These are phyloP conservation scores for Plectranthus barbatus DNA, from an alignment of 257 asterid genomes.

Conservation along the genomic window DNA sequence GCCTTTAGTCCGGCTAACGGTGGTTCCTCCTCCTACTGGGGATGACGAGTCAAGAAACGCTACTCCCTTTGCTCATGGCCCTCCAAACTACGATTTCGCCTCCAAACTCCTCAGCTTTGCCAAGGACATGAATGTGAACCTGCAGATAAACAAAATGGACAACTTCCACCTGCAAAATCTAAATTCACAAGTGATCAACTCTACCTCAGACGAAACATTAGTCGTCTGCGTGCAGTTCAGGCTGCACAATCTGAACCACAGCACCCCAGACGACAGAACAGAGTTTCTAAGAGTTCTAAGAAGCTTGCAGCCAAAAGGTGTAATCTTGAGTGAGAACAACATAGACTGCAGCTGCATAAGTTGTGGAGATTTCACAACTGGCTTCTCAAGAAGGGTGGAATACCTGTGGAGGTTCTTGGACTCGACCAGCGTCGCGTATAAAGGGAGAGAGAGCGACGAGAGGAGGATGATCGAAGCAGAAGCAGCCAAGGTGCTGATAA, in stretches of 20 bases:
- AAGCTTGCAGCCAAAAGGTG: slow-evolving; percentile 53
- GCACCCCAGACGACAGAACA: slow-evolving; percentile 50
- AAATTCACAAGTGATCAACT: slow-evolving; percentile 37
- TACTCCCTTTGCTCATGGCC: slow-evolving; percentile 45
- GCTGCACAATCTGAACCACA: slow-evolving; percentile 58
- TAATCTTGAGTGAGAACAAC: slow-evolving; percentile 62
- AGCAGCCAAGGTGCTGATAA: slow-evolving; percentile 60
- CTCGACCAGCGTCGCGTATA: slow-evolving; percentile 61
- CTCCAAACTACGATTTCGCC: slow-evolving; percentile 49
- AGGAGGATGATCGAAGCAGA: slow-evolving; percentile 87
- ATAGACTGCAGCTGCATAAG: slow-evolving; percentile 67
- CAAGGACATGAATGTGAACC: slow-evolving; percentile 57
- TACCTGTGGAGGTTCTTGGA: slow-evolving; percentile 68
- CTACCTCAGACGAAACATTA: slow-evolving; percentile 49
- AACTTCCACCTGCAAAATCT: slow-evolving; percentile 50
- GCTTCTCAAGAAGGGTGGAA: slow-evolving; percentile 62
- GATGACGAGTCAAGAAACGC: slow-evolving; percentile 23
- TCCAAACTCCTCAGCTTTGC: slow-evolving; percentile 58
- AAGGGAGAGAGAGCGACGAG: slow-evolving; percentile 73
- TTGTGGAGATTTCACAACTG: slow-evolving; percentile 66
- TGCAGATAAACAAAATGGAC: slow-evolving; percentile 58
- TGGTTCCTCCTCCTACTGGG: slow-evolving; percentile 31
- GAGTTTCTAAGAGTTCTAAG: slow-evolving; percentile 38
- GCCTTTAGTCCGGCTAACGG: slow-evolving; percentile 68
- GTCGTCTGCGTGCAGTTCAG: slow-evolving; percentile 57